Percentiles rank a stretch among this genome's conserved stretches.
Conservation (phyloP, 805 yeast genomes). For the Ogataea zsoltii region DNA sequence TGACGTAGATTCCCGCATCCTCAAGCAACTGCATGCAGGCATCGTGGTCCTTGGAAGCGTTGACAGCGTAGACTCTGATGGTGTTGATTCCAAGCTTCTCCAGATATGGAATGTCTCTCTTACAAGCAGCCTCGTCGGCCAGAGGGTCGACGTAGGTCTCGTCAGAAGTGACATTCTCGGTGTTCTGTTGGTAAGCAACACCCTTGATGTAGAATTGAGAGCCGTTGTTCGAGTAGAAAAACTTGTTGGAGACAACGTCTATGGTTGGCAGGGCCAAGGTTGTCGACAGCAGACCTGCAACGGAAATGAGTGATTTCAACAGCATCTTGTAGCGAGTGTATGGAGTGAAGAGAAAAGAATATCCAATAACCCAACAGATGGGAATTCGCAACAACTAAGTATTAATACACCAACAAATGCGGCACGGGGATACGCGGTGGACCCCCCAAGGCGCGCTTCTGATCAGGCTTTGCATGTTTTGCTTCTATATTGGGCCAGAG, state of each 20-base stretch:
- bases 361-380: neutral
- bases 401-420: too few species aligned
- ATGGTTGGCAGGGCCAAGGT: constrained; percentile 46
- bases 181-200: constrained; percentile 79
- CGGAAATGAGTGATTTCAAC: constrained; percentile 13
- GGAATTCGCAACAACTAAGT: neutral
- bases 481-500: neutral
- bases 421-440: neutral
- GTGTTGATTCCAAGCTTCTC: constrained; percentile 69
- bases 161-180: constrained; percentile 40
- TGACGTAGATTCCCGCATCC: constrained; percentile 87
- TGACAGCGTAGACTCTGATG: constrained; percentile 83
- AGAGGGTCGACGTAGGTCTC: constrained; percentile 67
- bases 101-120: constrained; percentile 82
- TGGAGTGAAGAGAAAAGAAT: neutral
- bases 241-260: constrained; percentile 70
- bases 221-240: constrained; percentile 70
- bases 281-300: constrained; percentile 19
- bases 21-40: constrained; percentile 72
- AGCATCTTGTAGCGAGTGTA: constrained; percentile 7
- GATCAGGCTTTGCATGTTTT: too few species aligned
- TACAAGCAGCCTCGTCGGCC: constrained; percentile 66
- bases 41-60: constrained; percentile 70
- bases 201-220: constrained; percentile 87
- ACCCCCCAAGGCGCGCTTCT: too few species aligned